Base-by-base conservation (phyloP, 1,284 basidiomycete species). In the Boletus sp. region DNA sequence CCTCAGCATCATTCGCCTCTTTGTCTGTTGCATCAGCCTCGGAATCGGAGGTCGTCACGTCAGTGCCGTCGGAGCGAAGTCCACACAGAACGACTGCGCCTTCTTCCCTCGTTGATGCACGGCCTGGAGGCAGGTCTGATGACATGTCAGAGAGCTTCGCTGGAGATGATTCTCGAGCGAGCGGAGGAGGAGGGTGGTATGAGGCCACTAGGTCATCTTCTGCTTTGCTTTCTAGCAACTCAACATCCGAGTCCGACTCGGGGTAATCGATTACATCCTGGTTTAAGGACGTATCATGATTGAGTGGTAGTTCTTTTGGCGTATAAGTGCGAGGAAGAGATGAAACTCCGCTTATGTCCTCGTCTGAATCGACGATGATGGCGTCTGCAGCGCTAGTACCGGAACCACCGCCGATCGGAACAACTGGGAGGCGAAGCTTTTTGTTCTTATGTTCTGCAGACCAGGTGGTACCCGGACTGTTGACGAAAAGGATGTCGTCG, bases 321-420 rank as follows among this genome's bases (percentile, higher is more conserved):
- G 18, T 13, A 22, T 49, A 43, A 42, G 51, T 44, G 29, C 33
- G 41, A 53, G 51, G 48, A 27, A 36, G 43, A 44, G 50, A 49
- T 13, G 53, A 48, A n/a, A 41, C 33, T 2, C 39, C 16, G 33
- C 27, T n/a, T 1, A 36, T 35, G 43, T 56, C 63, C 39, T 71
- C 58, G 52, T 64, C 67, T 41, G 59, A 65, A 50, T 63, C 57
- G 46, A 67, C 55, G 50, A 58, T 2, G 43, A 70, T 70, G 47
- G 66, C 62, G 8, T 70, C 53, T 60, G 55, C 53, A 18, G 50
- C 50, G 8, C 50, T 66, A 29, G 43, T 46, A 33, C 65, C 67
- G 8, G 53, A 58, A 48, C 46, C 57, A 36, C 22, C 15, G 16
- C 24, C 31, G 15, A 31, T 50, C 22, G 36, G 46, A 33, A 59